Conservation (phyloP, 2,329 filamentous ascomycete genomes). For the Capronia americana region DNA sequence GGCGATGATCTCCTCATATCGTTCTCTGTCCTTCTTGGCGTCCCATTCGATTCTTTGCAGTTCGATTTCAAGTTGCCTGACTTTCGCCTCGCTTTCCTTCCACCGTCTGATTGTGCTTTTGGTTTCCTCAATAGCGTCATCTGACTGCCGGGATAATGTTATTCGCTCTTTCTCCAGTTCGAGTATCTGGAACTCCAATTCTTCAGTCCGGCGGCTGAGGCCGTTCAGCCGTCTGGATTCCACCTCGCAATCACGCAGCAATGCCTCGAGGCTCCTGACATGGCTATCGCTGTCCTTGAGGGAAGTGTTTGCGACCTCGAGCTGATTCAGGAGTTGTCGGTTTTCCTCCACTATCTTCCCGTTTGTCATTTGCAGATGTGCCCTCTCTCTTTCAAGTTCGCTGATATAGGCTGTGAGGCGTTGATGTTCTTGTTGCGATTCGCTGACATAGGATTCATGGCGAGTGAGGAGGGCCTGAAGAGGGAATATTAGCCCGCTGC, state of each 20-base stretch:
- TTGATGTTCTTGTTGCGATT: slow-evolving; percentile 83
- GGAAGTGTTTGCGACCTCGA: slow-evolving; percentile 82
- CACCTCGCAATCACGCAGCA: slow-evolving; percentile 76
- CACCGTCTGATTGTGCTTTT: slow-evolving; percentile 80
- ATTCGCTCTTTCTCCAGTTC: slow-evolving; percentile 83
- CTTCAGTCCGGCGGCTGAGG: slow-evolving; percentile 74
- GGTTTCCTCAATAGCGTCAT: slow-evolving; percentile 74
- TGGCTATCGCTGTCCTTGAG: slow-evolving; percentile 80
- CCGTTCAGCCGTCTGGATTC: slow-evolving; percentile 76
- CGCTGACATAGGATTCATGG: slow-evolving; percentile 92
- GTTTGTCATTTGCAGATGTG: slow-evolving; percentile 76
- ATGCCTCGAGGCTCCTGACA: slow-evolving; percentile 76
- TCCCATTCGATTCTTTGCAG: slow-evolving; percentile 88
- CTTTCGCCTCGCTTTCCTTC: slow-evolving; percentile 80
- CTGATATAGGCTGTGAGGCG: slow-evolving; percentile 75
- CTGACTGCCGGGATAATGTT: slow-evolving; percentile 70
- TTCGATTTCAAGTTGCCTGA: slow-evolving; percentile 82
- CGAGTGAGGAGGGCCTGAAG: slow-evolving; percentile 86
- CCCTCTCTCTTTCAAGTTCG: slow-evolving; percentile 74
- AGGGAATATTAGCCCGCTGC: slow-evolving; percentile 68
- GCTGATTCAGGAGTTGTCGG: slow-evolving; percentile 76
- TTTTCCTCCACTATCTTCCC: slow-evolving; percentile 82
- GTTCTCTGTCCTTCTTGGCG: slow-evolving; percentile 76
- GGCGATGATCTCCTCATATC: slow-evolving; percentile 78
- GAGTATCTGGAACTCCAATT: slow-evolving; percentile 79